Conservation (phyloP, 257 asterid genomes). For the Capsicum rhomboideum region DNA sequence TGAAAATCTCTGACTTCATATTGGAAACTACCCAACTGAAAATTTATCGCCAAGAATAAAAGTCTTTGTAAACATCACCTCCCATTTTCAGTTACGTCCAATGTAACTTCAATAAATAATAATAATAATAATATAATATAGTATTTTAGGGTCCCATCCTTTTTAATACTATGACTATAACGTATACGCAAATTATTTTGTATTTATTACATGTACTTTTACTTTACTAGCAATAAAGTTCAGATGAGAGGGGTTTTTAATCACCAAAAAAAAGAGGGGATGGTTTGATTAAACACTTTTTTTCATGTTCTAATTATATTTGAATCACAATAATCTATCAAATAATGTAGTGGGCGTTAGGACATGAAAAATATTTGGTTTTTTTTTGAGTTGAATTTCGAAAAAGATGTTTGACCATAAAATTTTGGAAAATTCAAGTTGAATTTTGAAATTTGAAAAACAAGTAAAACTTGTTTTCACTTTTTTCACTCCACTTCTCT, state of each 20-base stretch:
- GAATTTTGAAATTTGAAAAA: too few species aligned
- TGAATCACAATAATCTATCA: background rate
- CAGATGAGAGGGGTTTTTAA: background rate
- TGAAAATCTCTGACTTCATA: slow-evolving; percentile 10
- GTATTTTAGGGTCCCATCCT: slow-evolving; percentile 7
- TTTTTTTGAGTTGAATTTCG: too few species aligned
- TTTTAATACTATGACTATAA: background rate
- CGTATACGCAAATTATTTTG: background rate
- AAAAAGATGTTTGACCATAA: too few species aligned
- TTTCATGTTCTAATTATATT: background rate
- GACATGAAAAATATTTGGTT: too few species aligned
- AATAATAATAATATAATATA: background rate
- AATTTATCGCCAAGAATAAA: background rate
- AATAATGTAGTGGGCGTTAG: too few species aligned
- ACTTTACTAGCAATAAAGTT: background rate
- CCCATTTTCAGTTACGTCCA: slow-evolving; percentile 8
- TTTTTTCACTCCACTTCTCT: too few species aligned
- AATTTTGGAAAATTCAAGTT: too few species aligned
- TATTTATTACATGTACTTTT: background rate
- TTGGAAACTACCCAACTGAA: background rate
- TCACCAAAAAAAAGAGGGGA: background rate
- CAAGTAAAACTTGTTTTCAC: too few species aligned
- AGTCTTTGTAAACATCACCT: background rate
- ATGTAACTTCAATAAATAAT: background rate
- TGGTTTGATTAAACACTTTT: background rate